These are phyloP conservation scores for Pseudocercospora ulei DNA, from an alignment of 2,329 filamentous ascomycete species.

Conservation along the genomic window DNA sequence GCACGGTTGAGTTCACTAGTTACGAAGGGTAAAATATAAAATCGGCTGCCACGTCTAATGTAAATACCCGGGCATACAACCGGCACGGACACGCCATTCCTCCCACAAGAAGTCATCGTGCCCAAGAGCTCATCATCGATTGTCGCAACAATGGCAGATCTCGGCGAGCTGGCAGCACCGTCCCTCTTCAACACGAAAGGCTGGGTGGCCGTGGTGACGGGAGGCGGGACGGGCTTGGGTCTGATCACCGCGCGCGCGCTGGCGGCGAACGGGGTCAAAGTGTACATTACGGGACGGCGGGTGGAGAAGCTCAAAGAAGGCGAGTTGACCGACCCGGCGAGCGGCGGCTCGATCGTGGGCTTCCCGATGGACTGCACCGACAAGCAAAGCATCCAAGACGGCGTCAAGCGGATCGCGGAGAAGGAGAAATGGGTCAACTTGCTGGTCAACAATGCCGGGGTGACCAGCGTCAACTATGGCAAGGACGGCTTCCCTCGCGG, in stretches of 20 bases:
- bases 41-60: too few relatives aligned
- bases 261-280: constrained; percentile 42
- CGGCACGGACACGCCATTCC: too few relatives aligned
- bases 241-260: constrained; percentile 43
- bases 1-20: too few relatives aligned
- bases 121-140: too few relatives aligned
- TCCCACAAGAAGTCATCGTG: too few relatives aligned
- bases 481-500: constrained; percentile 23
- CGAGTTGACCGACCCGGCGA: constrained; percentile 47
- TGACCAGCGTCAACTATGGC: constrained; percentile 28
- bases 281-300: constrained; percentile 43
- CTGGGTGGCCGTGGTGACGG: constrained; percentile 40
- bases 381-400: constrained; percentile 27
- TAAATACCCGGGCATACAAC: too few relatives aligned
- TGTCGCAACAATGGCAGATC: constrained; percentile 24
- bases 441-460: constrained; percentile 32
- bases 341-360: constrained; percentile 47
- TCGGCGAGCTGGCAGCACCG: constrained; percentile 23
- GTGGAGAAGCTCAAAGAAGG: constrained; percentile 40
- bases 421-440: constrained; percentile 32
- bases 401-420: constrained; percentile 24
- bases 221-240: constrained; percentile 41
- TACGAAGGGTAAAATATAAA: too few relatives aligned
- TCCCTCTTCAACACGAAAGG: constrained; percentile 36
- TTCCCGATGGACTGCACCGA: constrained; percentile 32